Conservation (phyloP, 306 rosid genomes). For the Pterocarpus santalinus region DNA sequence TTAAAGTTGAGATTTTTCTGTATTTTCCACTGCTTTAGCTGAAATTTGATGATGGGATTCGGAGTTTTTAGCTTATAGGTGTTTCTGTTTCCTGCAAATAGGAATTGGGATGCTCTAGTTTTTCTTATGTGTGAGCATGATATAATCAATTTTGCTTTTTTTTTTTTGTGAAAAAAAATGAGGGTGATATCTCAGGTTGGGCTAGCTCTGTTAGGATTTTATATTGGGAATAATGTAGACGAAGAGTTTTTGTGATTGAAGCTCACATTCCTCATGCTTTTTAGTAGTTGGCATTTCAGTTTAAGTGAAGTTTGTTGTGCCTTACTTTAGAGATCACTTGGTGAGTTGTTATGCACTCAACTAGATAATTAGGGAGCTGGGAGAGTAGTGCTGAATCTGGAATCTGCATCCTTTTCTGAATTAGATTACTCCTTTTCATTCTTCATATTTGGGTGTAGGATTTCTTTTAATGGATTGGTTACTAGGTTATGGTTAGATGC, state of each 20-base stretch:
- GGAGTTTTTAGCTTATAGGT: not conserved
- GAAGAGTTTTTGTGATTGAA: constrained; percentile 31
- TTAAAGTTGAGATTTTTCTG: not conserved
- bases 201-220: not conserved
- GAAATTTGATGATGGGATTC: not conserved
- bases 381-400: not conserved
- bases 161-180: not conserved
- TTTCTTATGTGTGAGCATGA: not conserved
- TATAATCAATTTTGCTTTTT: not conserved
- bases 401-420: not conserved
- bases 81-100: not conserved
- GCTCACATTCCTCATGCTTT: not conserved
- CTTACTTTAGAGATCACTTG: not conserved
- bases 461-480: constrained; percentile 16
- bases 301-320: constrained; percentile 28
- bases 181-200: not conserved
- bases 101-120: not conserved
- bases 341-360: constrained; percentile 26
- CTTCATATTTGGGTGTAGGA: not conserved
- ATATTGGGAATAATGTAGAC: not conserved
- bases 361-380: constrained; percentile 30
- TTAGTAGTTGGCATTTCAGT: constrained; percentile 8
- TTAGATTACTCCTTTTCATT: not conserved
- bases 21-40: not conserved
- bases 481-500: not conserved